These are phyloP conservation scores for Tylopilus sp. DNA, from an alignment of 768 basidiomycete species.

Conservation along the genomic window DNA sequence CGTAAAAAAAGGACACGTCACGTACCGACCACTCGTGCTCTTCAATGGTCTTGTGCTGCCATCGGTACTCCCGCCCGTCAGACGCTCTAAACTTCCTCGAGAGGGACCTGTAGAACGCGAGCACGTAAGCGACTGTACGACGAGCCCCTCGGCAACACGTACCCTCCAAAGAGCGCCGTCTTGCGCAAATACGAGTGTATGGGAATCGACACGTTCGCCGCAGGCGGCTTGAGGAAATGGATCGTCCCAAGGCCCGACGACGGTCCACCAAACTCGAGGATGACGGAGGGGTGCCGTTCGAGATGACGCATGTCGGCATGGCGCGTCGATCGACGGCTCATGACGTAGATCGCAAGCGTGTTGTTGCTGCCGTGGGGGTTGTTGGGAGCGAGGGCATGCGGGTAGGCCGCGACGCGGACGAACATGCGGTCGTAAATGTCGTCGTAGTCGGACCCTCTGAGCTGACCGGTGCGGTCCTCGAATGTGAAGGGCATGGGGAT, in stretches of 20 bases:
- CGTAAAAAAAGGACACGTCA: slow-evolving; percentile 7
- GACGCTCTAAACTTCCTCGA: slow-evolving; percentile 65
- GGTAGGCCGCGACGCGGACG: slow-evolving; percentile 54
- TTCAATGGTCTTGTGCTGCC: slow-evolving; percentile 51
- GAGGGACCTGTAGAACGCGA: slow-evolving; percentile 47
- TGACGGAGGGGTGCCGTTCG: slow-evolving; percentile 48
- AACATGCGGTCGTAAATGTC: slow-evolving; percentile 78
- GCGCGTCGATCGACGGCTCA: slow-evolving; percentile 61
- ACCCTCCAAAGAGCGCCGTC: slow-evolving; percentile 65
- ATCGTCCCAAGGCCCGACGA: slow-evolving; percentile 59
- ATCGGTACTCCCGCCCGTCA: slow-evolving; percentile 69
- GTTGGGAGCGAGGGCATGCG: slow-evolving; percentile 31
- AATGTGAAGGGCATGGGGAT: slow-evolving; percentile 50
- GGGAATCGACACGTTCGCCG: slow-evolving; percentile 41
- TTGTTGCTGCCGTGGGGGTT: slow-evolving; percentile 23
- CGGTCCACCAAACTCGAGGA: slow-evolving; percentile 54
- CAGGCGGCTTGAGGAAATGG: slow-evolving; percentile 44
- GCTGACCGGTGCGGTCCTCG: slow-evolving; percentile 63
- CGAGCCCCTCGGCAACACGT: slow-evolving; percentile 24
- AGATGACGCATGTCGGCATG: slow-evolving; percentile 53
- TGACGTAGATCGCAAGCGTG: slow-evolving; percentile 57
- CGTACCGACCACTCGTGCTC: slow-evolving; percentile 78
- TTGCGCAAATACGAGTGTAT: slow-evolving; percentile 66
- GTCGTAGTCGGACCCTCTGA: slow-evolving; percentile 61
- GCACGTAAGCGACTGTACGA: background rate